Conservation (phyloP, 257 asterid genomes). For the Avicennia marina region DNA sequence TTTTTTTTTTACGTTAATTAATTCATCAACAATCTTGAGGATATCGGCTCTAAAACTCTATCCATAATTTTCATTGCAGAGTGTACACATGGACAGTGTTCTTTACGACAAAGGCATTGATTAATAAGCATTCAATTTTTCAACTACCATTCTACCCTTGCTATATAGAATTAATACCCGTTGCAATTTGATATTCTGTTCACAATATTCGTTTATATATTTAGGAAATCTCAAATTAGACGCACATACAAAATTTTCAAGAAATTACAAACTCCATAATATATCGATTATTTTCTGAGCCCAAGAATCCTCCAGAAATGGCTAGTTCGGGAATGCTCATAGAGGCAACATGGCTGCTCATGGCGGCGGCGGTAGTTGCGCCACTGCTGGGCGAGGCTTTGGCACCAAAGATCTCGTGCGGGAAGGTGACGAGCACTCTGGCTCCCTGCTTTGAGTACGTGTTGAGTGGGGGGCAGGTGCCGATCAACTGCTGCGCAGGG, state of each 20-base stretch:
- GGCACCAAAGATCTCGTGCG: conserved; percentile 25
- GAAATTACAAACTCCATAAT: not conserved
- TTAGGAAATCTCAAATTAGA: not conserved
- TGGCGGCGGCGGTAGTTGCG: conserved; percentile 16
- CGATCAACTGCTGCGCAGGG: conserved; percentile 24
- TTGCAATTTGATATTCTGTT: not conserved
- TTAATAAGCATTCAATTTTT: conserved; percentile 19
- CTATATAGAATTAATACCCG: not conserved
- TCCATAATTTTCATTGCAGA: conserved; percentile 12
- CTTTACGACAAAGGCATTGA: not conserved
- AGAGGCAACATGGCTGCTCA: conserved; percentile 8
- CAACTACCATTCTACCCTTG: conserved; percentile 19
- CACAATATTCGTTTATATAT: conserved; percentile 9
- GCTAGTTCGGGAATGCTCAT: conserved; percentile 6
- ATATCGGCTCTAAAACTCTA: no score
- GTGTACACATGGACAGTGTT: not conserved
- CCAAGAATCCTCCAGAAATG: not conserved
- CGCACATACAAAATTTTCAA: not conserved
- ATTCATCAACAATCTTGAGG: no score
- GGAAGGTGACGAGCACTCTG: conserved; percentile 24
- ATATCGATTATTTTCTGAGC: not conserved
- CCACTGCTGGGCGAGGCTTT: conserved; percentile 13
- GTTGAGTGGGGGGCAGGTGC: conserved; percentile 28
- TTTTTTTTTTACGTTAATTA: no score
- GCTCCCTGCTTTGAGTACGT: conserved; percentile 40